Base-by-base conservation (phyloP, 192 early-diverging fungal species). In the Anaeromyces robustus region DNA sequence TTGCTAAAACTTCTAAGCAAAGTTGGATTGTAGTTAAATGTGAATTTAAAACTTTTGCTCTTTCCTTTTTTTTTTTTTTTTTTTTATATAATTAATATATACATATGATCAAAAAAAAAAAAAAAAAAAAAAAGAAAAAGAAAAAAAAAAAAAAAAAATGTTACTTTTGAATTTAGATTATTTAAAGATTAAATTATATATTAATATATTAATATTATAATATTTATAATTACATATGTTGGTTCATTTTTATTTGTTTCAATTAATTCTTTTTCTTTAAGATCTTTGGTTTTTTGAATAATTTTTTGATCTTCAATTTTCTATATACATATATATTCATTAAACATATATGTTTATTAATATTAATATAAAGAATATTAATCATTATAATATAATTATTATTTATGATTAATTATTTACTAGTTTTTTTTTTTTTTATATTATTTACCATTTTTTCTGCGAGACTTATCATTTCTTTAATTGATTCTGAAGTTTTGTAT, bases 1-100 rank as follows among this genome's bases (percentile, higher is more conserved):
- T 95, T 77, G 95, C 89, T 6, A 96, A 86, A 30, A 98, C 80
- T 83, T 98, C 96, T 30, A 98, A 85, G 22, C 89, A 88, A 28
- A 95, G 82, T 78, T 93, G 92, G 13, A 94, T 82, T 14, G 89
- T 91, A 28, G 85, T 87, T 79, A 95, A 77, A 17, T 87, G 86
- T 0, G 85, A 85, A 81, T 92, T 89, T 31, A 92, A 82, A n/a
- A 80, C 77, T 30, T 84, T 81, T 2, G 92, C 80, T 18, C 85
- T 79, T 80, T 83, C 80, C 83, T 84, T 78, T 26, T 31, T 29
- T 30, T 29, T 80, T 78, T 43, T 80, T 80, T n/a, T n/a, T n/a
- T n/a, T n/a, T n/a, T n/a, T n/a, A n/a, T n/a, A n/a, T n/a, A n/a
- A n/a, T n/a, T n/a, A n/a, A n/a, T n/a, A n/a, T n/a, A n/a, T n/a